Evolutionary conservation across 768 basidiomycete genomes (phyloP).

Genomic region (Tricholoma flavovirens): DNA sequence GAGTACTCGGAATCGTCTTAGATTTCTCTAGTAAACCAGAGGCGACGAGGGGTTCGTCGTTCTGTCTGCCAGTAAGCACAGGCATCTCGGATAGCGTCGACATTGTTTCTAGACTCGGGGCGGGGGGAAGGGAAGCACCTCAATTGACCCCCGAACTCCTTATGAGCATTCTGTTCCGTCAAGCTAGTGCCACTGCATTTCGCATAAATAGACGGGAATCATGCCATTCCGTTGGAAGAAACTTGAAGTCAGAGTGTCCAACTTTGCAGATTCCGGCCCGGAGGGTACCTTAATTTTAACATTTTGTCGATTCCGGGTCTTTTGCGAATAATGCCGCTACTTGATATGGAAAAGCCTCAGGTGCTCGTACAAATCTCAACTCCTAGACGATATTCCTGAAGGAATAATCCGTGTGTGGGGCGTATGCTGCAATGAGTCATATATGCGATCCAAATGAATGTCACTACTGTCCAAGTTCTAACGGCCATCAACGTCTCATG

Average conservation of each 20-base stretch:
- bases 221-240: not conserved
- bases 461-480: too few species aligned
- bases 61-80: not conserved
- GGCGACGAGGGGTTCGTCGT: not conserved
- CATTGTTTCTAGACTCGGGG: not conserved
- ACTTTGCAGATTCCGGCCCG: not conserved
- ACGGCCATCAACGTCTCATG: not conserved
- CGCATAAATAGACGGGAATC: not conserved
- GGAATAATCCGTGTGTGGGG: not conserved
- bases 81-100: not conserved
- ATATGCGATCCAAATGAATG: not conserved
- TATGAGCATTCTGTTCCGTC: not conserved
- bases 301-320: not conserved
- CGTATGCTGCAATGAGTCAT: not conserved
- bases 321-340: not conserved
- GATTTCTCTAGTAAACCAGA: not conserved
- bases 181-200: not conserved
- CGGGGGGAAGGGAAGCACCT: not conserved
- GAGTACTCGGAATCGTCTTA: not conserved
- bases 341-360: not conserved
- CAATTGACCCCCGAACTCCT: not conserved
- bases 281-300: not conserved
- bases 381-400: not conserved
- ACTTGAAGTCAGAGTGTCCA: not conserved
- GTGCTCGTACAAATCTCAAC: not conserved